Conservation (phyloP, 306 rosid genomes). For the Acmispon strigosus region DNA sequence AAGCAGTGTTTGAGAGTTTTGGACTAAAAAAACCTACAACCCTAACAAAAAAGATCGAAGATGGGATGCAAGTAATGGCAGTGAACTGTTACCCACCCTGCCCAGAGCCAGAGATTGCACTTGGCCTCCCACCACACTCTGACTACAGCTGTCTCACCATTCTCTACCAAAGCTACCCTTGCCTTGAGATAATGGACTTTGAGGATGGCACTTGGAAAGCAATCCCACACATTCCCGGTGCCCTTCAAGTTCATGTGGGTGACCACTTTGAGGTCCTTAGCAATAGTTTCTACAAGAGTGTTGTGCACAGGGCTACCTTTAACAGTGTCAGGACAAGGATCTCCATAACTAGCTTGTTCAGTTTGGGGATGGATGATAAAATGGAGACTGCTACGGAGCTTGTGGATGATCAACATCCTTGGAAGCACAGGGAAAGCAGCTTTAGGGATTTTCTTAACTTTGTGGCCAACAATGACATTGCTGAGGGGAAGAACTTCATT, state of each 20-base stretch:
- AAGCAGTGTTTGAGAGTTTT: constrained; percentile 41
- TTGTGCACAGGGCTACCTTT: constrained; percentile 15
- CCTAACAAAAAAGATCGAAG: constrained; percentile 22
- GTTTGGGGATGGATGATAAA: constrained; percentile 21
- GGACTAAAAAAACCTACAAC: constrained; percentile 30
- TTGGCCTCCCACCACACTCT: constrained; percentile 57
- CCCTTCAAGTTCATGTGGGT: constrained; percentile 24
- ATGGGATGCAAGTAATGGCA: constrained; percentile 44
- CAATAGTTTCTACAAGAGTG: constrained; percentile 25
- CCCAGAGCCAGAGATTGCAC: constrained; percentile 35
- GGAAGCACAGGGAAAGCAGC: constrained; percentile 28
- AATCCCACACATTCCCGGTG: constrained; percentile 5
- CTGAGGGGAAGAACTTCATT: constrained; percentile 44
- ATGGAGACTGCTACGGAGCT: constrained; percentile 5
- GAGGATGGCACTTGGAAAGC: constrained; percentile 3
- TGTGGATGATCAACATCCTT: constrained; percentile 12
- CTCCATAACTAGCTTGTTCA: constrained; percentile 6
- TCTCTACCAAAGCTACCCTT: constrained; percentile 25
- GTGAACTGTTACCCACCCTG: constrained; percentile 52
- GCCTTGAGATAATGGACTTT: constrained; percentile 10
- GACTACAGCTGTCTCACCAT: constrained; percentile 49
- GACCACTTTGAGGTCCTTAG: constrained; percentile 25
- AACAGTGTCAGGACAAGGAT: neutral
- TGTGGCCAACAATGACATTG: constrained; percentile 32
- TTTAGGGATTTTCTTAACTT: constrained; percentile 49